Conservation (phyloP, 2,329 filamentous ascomycete genomes). For the Neofusicoccum sp. region DNA sequence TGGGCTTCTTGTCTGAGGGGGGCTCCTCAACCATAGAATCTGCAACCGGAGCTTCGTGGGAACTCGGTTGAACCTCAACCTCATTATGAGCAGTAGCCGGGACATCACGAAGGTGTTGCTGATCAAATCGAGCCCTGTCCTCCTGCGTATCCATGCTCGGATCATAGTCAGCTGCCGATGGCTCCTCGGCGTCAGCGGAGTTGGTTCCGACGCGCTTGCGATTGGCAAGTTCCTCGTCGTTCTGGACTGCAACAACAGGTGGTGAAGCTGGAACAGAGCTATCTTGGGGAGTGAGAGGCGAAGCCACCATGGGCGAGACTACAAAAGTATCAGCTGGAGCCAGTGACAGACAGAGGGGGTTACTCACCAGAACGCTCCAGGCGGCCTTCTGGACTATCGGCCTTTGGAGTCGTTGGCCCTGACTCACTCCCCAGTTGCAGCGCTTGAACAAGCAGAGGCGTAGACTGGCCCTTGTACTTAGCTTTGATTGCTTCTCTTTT, state of each 20-base stretch:
- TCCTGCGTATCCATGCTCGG: slow-evolving; percentile 86
- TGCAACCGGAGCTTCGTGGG: slow-evolving; percentile 52
- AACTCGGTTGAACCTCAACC: slow-evolving; percentile 48
- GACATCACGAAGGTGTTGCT: slow-evolving; percentile 38
- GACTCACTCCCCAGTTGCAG: slow-evolving; percentile 63
- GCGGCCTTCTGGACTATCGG: slow-evolving; percentile 38
- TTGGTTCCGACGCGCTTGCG: slow-evolving; percentile 28
- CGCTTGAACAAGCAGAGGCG: slow-evolving; percentile 73
- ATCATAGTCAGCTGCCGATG: slow-evolving; percentile 91
- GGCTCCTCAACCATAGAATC: slow-evolving; percentile 34
- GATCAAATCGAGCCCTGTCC: slow-evolving; percentile 69
- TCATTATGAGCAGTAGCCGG: slow-evolving; percentile 18
- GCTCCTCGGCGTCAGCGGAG: slow-evolving; percentile 60
- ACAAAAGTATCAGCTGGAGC: background rate
- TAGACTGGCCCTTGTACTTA: slow-evolving; percentile 70
- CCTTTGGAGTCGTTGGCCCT: slow-evolving; percentile 54
- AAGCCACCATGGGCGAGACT: slow-evolving; percentile 32
- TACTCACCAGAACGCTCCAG: slow-evolving; percentile 41
- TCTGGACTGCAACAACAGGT: slow-evolving; percentile 40
- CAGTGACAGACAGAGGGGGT: slow-evolving; percentile 19
- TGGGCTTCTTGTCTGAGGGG: slow-evolving; percentile 41
- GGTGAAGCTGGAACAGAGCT: slow-evolving; percentile 39
- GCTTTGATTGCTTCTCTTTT: slow-evolving; percentile 81
- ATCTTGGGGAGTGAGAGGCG: slow-evolving; percentile 38
- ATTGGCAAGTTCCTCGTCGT: slow-evolving; percentile 41